Evolutionary conservation across 1,284 basidiomycete species (phyloP), one percentile per base, ranked within the genome.

Genomic region (Boletus mariae): DNA sequence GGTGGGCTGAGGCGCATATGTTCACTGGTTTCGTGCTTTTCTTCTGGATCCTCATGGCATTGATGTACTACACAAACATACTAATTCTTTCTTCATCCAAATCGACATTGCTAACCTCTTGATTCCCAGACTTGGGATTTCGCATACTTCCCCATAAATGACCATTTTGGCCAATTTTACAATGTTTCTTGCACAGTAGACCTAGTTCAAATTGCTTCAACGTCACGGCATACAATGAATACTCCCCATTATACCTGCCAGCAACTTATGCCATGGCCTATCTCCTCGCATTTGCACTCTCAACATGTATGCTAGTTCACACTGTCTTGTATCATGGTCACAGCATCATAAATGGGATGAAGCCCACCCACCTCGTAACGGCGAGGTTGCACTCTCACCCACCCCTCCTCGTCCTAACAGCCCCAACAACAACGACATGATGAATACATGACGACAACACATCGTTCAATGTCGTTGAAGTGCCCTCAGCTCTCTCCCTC

Each of bases 1-100:
- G 95, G 95, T 99, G 95, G 95, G 95, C 96, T 1, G 83, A 94
- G 69, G 87, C 89, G 44, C 96, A 99, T 71, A 80, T 95, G 54
- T 90, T 94, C 63, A 64, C 82, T 38, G 86, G 94, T 2, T 98
- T 98, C 70, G 81, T 94, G 38, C 45, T 94, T 23, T 92, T 96
- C 71, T 94, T 90, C 71, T 98, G 95, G 94, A 83, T 98, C 61
- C 62, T 95, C 46, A 84, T 84, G 1, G 95, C 96, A 0, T 78
- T 85, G 31, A 71, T 99, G 55, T 98, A 98, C 74, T 99, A 97
- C 74, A 87, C 84, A 54, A 95, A 99, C 70, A 92, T 87, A 67
- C 54, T 72, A 34, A 44, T 38, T 40, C 38, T 48, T 45, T 47
- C 26, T 58, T 54, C 45, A 31, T 49, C 47, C 44, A 17, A 31